Evolutionary conservation across 371 early-diverging fungal species (phyloP).

Genomic region (Caulochytrium protostelioides): DNA sequence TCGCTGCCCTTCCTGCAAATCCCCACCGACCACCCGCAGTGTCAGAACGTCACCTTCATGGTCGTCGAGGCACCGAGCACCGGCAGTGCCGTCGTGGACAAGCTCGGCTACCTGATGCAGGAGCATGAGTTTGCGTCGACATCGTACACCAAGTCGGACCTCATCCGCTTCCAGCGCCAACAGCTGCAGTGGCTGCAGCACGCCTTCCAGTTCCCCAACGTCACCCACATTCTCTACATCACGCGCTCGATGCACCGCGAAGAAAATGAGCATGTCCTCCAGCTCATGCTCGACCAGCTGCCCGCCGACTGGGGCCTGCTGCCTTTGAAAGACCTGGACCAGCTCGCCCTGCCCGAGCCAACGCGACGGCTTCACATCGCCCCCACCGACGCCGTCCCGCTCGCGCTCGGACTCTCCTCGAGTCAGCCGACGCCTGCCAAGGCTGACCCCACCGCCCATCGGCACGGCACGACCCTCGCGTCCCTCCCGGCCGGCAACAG

Average conservation of each 20-base stretch:
- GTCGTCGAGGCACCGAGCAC: constrained; percentile 21
- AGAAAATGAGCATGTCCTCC: constrained; percentile 92
- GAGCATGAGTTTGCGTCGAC: too few species aligned
- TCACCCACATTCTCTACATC: constrained; percentile 69
- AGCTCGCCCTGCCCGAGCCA: not conserved
- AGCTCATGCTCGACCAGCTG: constrained; percentile 8
- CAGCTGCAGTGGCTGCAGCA: constrained; percentile 46
- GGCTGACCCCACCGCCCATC: not conserved
- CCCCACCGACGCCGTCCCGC: not conserved
- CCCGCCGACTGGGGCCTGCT: constrained; percentile 1
- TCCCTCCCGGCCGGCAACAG: too few species aligned
- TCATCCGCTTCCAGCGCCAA: constrained; percentile 27
- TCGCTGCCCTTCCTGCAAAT: too few species aligned
- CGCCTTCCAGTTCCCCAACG: constrained; percentile 49
- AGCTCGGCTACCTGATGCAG: constrained; percentile 22
- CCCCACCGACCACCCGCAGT: too few species aligned
- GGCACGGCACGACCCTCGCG: too few species aligned
- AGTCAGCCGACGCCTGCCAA: not conserved
- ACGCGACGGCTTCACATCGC: not conserved
- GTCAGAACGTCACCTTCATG: constrained; percentile 14
- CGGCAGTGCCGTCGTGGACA: constrained; percentile 21
- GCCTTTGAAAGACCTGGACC: constrained; percentile 11
- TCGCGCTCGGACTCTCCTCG: not conserved
- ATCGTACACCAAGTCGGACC: constrained; percentile 17
- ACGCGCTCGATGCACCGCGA: constrained; percentile 84